These are phyloP conservation scores for Dryas octopetala DNA, from an alignment of 306 rosid species.

Conservation along the genomic window DNA sequence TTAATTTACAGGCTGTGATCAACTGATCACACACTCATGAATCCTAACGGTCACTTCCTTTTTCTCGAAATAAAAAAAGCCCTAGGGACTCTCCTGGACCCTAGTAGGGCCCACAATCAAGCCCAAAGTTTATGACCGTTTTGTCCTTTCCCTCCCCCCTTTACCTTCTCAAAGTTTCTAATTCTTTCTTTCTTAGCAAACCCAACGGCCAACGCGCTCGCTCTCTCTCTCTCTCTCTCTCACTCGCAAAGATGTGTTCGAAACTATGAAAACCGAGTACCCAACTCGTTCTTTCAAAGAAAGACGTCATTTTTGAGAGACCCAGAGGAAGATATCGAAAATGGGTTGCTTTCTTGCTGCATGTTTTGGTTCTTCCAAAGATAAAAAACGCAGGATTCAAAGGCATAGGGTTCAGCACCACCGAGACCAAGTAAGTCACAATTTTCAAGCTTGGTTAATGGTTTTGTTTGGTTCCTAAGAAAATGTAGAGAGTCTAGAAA, in stretches of 20 bases:
- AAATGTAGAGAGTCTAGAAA: background rate
- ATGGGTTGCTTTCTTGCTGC: slow-evolving; percentile 82
- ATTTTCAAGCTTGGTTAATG: background rate
- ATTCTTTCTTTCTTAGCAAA: slow-evolving; percentile 11
- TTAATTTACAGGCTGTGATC: slow-evolving; percentile 44
- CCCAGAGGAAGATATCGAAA: slow-evolving; percentile 22
- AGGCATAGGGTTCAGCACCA: slow-evolving; percentile 47
- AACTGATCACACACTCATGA: slow-evolving; percentile 4
- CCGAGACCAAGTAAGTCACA: slow-evolving; percentile 34
- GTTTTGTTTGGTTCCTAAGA: slow-evolving; percentile 5
- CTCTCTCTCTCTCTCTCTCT: background rate
- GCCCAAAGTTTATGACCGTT: slow-evolving; percentile 45
- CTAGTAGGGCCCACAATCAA: background rate
- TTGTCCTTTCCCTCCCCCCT: slow-evolving; percentile 38
- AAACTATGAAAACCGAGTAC: slow-evolving; percentile 32
- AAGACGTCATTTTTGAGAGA: slow-evolving; percentile 26
- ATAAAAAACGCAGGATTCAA: slow-evolving; percentile 41
- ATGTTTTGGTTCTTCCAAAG: slow-evolving; percentile 78
- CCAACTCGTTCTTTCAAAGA: background rate
- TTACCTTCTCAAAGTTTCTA: background rate
- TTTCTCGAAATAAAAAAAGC: background rate
- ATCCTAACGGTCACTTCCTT: slow-evolving; percentile 61
- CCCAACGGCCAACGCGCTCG: slow-evolving; percentile 20
- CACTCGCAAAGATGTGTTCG: slow-evolving; percentile 2
- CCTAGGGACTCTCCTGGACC: background rate